These are phyloP conservation scores for Solanum arcanum DNA, from an alignment of 257 asterid species.

Conservation along the genomic window DNA sequence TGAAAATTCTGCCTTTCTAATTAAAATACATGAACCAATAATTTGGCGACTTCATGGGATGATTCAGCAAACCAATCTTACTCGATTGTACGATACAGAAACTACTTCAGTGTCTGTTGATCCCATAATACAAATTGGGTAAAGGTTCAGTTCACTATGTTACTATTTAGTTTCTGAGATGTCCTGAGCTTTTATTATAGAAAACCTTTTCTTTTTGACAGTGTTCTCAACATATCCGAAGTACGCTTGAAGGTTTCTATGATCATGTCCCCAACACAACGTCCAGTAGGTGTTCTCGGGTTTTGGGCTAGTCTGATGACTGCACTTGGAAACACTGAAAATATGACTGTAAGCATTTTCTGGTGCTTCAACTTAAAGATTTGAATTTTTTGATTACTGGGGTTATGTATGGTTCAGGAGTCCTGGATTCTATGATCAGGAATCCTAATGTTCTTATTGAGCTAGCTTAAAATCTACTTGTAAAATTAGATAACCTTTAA, in stretches of 20 bases:
- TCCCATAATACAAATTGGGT: constrained; percentile 94
- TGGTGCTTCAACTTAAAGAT: constrained; percentile 3
- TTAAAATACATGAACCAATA: constrained; percentile 91
- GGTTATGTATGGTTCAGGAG: not conserved
- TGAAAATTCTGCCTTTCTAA: constrained; percentile 81
- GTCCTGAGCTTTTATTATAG: not conserved
- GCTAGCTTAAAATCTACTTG: not conserved
- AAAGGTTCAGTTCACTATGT: constrained; percentile 4
- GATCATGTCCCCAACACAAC: constrained; percentile 98
- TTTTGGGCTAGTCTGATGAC: constrained; percentile 99
- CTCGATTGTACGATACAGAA: constrained; percentile 44
- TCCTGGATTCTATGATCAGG: not conserved
- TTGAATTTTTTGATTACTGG: not conserved
- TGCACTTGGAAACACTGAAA: constrained; percentile 97
- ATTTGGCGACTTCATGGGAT: constrained; percentile 97
- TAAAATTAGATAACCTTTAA: not conserved
- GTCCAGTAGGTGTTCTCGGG: constrained; percentile 99
- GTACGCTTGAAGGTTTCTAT: constrained; percentile 89
- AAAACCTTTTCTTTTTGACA: constrained; percentile 30
- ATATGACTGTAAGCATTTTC: constrained; percentile 76
- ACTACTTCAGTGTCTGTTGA: constrained; percentile 92
- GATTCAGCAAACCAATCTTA: constrained; percentile 70
- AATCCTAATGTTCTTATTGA: not conserved
- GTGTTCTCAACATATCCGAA: constrained; percentile 89
- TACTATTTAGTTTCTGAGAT: constrained; percentile 3